A percentile compares a stretch with the other conserved stretches of the same genome.
Conservation (phyloP, 129 eudicot species). For the Flaveria brownii region DNA sequence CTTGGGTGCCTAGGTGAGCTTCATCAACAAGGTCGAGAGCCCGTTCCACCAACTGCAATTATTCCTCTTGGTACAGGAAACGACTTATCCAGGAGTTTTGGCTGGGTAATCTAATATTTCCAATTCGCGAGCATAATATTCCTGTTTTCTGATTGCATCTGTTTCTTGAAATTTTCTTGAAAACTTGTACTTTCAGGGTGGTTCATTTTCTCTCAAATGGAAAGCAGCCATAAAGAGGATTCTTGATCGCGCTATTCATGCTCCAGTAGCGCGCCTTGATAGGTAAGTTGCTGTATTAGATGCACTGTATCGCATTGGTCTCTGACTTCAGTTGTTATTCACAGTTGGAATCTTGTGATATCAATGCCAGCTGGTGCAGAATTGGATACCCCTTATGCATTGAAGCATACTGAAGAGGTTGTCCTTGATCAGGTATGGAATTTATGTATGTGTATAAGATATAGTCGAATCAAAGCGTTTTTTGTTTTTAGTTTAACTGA, state of each 20-base stretch:
- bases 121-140: background rate
- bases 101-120: conserved; percentile 63
- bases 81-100: conserved; percentile 80
- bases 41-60: conserved; percentile 76
- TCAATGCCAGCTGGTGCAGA: conserved; percentile 72
- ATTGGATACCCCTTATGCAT: conserved; percentile 60
- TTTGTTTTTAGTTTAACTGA: background rate
- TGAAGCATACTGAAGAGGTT: conserved; percentile 61
- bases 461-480: background rate
- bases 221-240: conserved; percentile 64
- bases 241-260: conserved; percentile 52
- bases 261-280: conserved; percentile 46
- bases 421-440: conserved; percentile 65
- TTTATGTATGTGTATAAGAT: background rate
- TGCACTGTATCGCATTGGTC: background rate
- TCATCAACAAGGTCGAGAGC: conserved; percentile 52
- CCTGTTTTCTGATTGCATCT: background rate
- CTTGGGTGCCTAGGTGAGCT: conserved; percentile 88
- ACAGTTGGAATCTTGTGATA: conserved; percentile 78
- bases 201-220: conserved; percentile 77
- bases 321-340: conserved; percentile 17
- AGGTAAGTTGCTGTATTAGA: conserved; percentile 34
- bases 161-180: conserved; percentile 18
- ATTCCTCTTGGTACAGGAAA: conserved; percentile 94
- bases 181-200: conserved; percentile 54